phyloP scores from a whole-genome alignment of 441 rosid species.

The Euphorbia celastroides region DNA sequence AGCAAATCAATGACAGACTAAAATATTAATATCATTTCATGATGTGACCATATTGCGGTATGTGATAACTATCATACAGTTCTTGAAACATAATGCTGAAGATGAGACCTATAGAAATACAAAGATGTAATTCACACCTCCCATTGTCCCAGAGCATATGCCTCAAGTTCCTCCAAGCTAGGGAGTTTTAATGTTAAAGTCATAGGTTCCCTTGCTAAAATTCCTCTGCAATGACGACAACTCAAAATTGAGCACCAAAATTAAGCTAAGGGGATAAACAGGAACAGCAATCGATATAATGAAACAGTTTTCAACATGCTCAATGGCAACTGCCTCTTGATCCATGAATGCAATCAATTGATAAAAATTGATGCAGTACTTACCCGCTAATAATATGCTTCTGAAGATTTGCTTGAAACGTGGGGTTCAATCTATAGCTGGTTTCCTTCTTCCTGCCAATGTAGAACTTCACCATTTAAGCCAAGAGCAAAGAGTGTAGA shows the following conservation, averaged over 20 bases:
- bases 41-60: neutral
- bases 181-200: conserved; percentile 57
- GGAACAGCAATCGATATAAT: conserved; percentile 6
- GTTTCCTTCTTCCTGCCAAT: conserved; percentile 63
- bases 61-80: conserved; percentile 8
- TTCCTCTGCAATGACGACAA: conserved; percentile 49
- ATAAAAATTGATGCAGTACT: conserved; percentile 17
- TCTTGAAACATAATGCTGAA: conserved; percentile 10
- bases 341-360: neutral
- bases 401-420: conserved; percentile 77
- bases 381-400: conserved; percentile 72
- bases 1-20: conserved; percentile 10
- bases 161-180: conserved; percentile 67
- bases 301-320: too few species aligned
- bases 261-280: conserved; percentile 8
- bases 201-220: conserved; percentile 88
- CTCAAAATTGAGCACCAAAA: conserved; percentile 19
- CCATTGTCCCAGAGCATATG: conserved; percentile 85
- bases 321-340: neutral
- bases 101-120: conserved; percentile 12
- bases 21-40: conserved; percentile 3
- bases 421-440: conserved; percentile 61
- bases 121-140: conserved; percentile 54
- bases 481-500: neutral
- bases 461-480: neutral